Conservation (phyloP, 768 basidiomycete genomes). For the Galerina sulciceps region DNA sequence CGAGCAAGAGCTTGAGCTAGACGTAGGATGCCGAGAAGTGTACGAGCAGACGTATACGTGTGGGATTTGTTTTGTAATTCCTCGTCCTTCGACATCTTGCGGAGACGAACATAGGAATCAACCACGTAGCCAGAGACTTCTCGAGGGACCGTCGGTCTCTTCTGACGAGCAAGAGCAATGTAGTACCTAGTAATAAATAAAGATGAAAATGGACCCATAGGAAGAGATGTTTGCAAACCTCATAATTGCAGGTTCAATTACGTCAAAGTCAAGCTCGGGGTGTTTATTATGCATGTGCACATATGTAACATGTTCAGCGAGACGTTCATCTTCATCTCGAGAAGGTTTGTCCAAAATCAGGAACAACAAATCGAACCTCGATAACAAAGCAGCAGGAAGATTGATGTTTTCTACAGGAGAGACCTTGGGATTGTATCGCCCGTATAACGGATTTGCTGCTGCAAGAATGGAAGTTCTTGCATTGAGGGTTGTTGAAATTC, state of each 20-base stretch:
- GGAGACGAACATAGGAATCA: constrained; percentile 92
- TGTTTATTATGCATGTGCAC: constrained; percentile 97
- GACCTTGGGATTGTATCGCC: constrained; percentile 96
- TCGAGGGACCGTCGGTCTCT: constrained; percentile 88
- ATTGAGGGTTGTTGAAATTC: constrained; percentile 97
- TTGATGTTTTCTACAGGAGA: constrained; percentile 99
- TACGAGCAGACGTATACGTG: constrained; percentile 95
- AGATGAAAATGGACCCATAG: constrained; percentile 9
- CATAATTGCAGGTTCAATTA: constrained; percentile 87
- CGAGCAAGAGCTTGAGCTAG: constrained; percentile 95
- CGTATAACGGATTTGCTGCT: constrained; percentile 97
- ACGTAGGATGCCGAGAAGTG: constrained; percentile 91
- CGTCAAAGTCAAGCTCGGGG: constrained; percentile 82
- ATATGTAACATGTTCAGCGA: constrained; percentile 96
- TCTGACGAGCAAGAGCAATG: constrained; percentile 88
- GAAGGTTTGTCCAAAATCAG: constrained; percentile 95
- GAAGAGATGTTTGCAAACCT: constrained; percentile 52
- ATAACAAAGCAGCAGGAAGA: constrained; percentile 93
- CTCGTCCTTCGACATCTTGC: constrained; percentile 91
- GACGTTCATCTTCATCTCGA: constrained; percentile 92
- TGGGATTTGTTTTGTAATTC: constrained; percentile 87
- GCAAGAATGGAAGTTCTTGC: constrained; percentile 97
- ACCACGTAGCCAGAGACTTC: constrained; percentile 92
- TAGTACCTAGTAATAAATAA: constrained; percentile 68
- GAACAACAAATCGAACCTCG: constrained; percentile 96